These are phyloP conservation scores for Tremella mesenterica DNA, from an alignment of 768 basidiomycete species.

Conservation along the genomic window DNA sequence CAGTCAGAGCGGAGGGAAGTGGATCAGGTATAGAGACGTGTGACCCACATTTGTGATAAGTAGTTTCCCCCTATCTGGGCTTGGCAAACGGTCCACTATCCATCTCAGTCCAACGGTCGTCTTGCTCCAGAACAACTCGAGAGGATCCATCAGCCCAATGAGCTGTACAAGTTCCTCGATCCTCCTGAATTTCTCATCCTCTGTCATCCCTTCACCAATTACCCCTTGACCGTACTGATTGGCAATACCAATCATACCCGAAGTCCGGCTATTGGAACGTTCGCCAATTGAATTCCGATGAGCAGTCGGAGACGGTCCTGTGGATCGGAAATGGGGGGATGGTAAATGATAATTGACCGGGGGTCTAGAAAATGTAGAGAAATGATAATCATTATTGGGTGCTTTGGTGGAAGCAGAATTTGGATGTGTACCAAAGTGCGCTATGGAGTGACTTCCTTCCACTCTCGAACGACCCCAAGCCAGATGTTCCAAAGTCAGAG, in stretches of 20 bases:
- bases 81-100: constrained; percentile 34
- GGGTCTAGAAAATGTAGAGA: constrained; percentile 6
- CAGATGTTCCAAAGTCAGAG: constrained; percentile 41
- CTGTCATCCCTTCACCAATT: too few species aligned
- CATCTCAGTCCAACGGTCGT: constrained; percentile 38
- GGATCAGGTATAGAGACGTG: too few species aligned
- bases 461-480: constrained; percentile 38
- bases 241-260: neutral
- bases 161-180: constrained; percentile 36
- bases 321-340: neutral
- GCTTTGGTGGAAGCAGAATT: constrained; percentile 13
- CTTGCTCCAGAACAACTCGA: constrained; percentile 37
- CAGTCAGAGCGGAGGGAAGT: neutral
- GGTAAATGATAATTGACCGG: neutral
- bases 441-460: constrained; percentile 25
- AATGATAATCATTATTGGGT: constrained; percentile 35
- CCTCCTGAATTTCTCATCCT: constrained; percentile 19
- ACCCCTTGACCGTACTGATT: too few species aligned
- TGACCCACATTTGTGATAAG: constrained; percentile 36
- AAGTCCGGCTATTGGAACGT: neutral
- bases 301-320: neutral
- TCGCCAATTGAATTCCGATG: neutral
- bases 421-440: constrained; percentile 25
- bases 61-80: constrained; percentile 34
- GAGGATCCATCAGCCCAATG: constrained; percentile 37